phyloP scores from a whole-genome alignment of 2,329 filamentous ascomycete genomes.

The Phialocephala sp. region DNA sequence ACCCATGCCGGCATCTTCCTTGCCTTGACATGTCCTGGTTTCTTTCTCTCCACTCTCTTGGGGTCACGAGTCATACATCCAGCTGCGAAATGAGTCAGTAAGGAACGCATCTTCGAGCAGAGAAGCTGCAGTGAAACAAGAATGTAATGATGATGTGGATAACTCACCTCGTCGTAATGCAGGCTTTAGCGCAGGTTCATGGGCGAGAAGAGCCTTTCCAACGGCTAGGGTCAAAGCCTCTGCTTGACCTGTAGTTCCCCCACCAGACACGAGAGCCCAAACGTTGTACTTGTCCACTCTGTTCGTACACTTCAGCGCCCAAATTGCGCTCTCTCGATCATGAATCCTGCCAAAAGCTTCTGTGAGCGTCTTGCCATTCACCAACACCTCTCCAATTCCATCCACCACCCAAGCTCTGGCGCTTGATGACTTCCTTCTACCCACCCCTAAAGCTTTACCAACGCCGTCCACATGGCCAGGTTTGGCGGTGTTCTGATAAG shows the following conservation, averaged over 20 bases:
- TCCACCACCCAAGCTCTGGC: conserved; percentile 90
- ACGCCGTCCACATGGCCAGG: conserved; percentile 73
- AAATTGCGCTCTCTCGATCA: conserved; percentile 92
- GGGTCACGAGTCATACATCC: conserved; percentile 91
- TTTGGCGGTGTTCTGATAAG: conserved; percentile 66
- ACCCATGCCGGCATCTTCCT: conserved; percentile 99
- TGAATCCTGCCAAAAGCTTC: conserved; percentile 87
- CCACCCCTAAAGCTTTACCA: conserved; percentile 80
- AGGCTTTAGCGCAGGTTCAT: conserved; percentile 91
- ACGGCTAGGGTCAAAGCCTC: conserved; percentile 92
- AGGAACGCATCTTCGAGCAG: neutral
- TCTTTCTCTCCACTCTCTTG: conserved; percentile 96
- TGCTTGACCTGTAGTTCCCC: conserved; percentile 92
- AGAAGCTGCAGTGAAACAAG: neutral
- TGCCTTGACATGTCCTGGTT: conserved; percentile 93
- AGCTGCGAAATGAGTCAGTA: conserved; percentile 60
- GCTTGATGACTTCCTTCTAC: conserved; percentile 84
- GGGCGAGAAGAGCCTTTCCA: conserved; percentile 83
- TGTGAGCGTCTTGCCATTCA: conserved; percentile 87
- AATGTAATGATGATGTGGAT: neutral
- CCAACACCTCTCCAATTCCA: conserved; percentile 84
- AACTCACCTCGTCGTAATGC: conserved; percentile 83
- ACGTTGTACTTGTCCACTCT: conserved; percentile 97
- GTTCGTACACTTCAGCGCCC: conserved; percentile 83
- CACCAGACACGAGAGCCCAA: conserved; percentile 83